Evolutionary conservation across 495 filamentous ascomycete genomes (phyloP).

Genomic region (Hyaloscypha bicolor): DNA sequence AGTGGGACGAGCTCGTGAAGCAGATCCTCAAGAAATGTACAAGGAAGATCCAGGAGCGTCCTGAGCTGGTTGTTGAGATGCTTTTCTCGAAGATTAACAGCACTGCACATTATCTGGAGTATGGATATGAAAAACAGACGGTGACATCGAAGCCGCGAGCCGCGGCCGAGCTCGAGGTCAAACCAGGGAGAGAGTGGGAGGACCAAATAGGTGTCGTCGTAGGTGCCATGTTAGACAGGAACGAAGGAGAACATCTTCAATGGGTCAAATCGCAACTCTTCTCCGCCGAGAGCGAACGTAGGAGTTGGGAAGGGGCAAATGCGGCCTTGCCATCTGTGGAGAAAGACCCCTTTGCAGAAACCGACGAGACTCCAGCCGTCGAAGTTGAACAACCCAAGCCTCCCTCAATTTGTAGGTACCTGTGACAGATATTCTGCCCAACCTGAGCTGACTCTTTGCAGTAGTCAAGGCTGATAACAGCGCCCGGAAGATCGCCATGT

Average conservation of each 20-base stretch:
- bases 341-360: conserved; percentile 38
- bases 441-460: conserved; percentile 32
- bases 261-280: conserved; percentile 78
- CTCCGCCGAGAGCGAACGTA: conserved; percentile 71
- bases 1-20: conserved; percentile 89
- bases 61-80: conserved; percentile 82
- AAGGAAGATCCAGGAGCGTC: conserved; percentile 80
- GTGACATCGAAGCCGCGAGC: conserved; percentile 59
- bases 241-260: conserved; percentile 69
- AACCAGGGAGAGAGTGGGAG: conserved; percentile 62
- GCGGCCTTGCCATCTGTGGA: conserved; percentile 49
- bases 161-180: conserved; percentile 79
- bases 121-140: conserved; percentile 84
- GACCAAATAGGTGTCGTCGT: conserved; percentile 80
- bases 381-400: conserved; percentile 36
- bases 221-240: conserved; percentile 73
- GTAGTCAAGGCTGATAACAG: conserved; percentile 72
- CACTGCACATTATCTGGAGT: conserved; percentile 84
- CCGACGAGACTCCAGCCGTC: conserved; percentile 18
- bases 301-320: conserved; percentile 75
- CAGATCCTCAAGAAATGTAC: conserved; percentile 75
- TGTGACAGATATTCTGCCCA: not conserved
- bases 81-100: conserved; percentile 90
- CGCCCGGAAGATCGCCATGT: conserved; percentile 70
- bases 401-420: conserved; percentile 48